A percentile compares a stretch with the other conserved stretches of the same genome.
These are phyloP conservation scores for Nicotiana otophora DNA, from an alignment of 257 asterid species.

Conservation along the genomic window DNA sequence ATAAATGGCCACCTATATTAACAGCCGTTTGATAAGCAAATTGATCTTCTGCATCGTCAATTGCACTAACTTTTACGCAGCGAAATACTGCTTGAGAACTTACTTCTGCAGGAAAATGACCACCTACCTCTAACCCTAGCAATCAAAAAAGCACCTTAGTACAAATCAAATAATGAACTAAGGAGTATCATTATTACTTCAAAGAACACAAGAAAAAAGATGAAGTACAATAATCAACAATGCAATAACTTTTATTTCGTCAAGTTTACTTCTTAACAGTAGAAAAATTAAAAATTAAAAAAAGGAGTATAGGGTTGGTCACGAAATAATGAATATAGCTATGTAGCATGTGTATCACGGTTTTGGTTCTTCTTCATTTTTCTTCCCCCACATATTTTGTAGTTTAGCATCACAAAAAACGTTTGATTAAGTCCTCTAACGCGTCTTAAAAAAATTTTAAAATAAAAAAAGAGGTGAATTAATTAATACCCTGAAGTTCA, in stretches of 20 bases:
- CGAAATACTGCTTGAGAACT: constrained; percentile 59
- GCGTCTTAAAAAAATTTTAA: background rate
- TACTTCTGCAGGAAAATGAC: constrained; percentile 60
- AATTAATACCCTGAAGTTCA: background rate
- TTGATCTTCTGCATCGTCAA: constrained; percentile 61
- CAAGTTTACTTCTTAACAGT: constrained; percentile 8
- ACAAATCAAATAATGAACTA: background rate
- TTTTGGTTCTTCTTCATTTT: background rate
- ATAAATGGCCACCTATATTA: constrained; percentile 62
- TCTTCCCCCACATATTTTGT: background rate
- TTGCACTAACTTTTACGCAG: constrained; percentile 60
- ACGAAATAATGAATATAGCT: background rate
- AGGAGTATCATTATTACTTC: background rate
- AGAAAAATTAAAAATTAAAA: background rate
- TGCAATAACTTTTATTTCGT: background rate
- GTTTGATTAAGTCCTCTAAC: background rate
- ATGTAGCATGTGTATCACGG: background rate
- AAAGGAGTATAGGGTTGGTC: no score
- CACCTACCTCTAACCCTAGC: constrained; percentile 63
- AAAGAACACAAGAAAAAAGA: background rate
- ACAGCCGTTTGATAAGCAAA: constrained; percentile 77
- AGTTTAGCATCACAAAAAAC: background rate
- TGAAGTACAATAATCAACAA: background rate
- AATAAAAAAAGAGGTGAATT: background rate
- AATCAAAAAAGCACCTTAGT: background rate